A percentile compares a stretch with the other conserved stretches of the same genome.
These are phyloP conservation scores for Fraxinus ornus DNA, from an alignment of 305 asterid species.

Conservation along the genomic window DNA sequence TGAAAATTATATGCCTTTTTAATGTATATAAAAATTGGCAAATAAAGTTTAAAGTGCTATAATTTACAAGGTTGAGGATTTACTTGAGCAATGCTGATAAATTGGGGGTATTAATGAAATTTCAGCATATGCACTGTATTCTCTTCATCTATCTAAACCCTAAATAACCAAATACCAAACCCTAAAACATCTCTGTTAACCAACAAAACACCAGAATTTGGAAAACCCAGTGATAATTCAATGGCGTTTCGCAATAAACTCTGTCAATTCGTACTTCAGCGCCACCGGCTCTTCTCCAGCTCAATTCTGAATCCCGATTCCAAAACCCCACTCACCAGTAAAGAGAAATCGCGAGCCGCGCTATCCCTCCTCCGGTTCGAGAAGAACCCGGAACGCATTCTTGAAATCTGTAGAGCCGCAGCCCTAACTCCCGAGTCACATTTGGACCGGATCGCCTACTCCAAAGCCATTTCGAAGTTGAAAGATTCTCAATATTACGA, in stretches of 20 bases:
- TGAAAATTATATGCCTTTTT: too few species aligned
- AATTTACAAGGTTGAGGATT: not conserved
- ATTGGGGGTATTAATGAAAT: not conserved
- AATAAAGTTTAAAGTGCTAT: not conserved
- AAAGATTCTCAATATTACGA: slow-evolving; percentile 39
- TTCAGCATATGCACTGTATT: not conserved
- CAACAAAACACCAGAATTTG: not conserved
- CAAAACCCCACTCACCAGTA: slow-evolving; percentile 46
- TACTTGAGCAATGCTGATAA: not conserved
- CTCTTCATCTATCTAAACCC: not conserved
- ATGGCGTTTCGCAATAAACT: slow-evolving; percentile 56
- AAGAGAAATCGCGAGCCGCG: slow-evolving; percentile 58
- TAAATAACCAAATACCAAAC: not conserved
- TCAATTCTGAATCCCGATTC: slow-evolving; percentile 70
- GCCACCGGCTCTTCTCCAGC: slow-evolving; percentile 42
- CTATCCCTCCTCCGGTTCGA: slow-evolving; percentile 65
- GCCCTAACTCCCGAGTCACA: slow-evolving; percentile 65
- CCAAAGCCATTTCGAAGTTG: slow-evolving; percentile 56
- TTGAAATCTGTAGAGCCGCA: slow-evolving; percentile 76
- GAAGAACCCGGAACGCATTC: slow-evolving; percentile 69
- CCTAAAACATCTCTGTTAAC: not conserved
- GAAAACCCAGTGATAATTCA: slow-evolving; percentile 11
- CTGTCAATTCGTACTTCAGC: slow-evolving; percentile 36
- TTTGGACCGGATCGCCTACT: slow-evolving; percentile 62
- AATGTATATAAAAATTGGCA: not conserved